phyloP scores from a whole-genome alignment of 257 asterid species.

The Petunia axillaris region DNA sequence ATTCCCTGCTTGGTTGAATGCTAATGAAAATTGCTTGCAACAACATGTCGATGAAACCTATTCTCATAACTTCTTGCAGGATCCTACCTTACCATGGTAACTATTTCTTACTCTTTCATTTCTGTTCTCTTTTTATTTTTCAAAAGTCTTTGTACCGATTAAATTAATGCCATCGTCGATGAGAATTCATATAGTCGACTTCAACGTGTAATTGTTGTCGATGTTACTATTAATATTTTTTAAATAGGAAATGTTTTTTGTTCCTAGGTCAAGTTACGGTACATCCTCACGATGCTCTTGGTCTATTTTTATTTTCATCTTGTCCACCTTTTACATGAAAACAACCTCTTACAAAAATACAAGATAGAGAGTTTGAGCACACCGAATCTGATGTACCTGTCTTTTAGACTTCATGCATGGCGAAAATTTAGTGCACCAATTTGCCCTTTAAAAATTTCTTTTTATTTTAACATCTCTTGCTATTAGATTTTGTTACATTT shows the following conservation, averaged over 20 bases:
- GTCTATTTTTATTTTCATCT: background rate
- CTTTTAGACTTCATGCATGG: background rate
- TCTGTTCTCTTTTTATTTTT: background rate
- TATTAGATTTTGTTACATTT: background rate
- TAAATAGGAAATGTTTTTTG: conserved; percentile 21
- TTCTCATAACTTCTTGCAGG: conserved; percentile 63
- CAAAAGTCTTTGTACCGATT: background rate
- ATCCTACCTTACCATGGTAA: conserved; percentile 95
- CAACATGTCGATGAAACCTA: conserved; percentile 48
- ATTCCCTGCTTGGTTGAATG: conserved; percentile 83
- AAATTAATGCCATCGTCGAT: background rate
- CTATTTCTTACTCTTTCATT: conserved; percentile 23
- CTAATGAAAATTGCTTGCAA: conserved; percentile 64
- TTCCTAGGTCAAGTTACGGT: conserved; percentile 20
- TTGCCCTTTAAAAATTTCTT: no score
- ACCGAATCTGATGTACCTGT: background rate
- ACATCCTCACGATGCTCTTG: background rate
- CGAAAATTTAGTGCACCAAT: background rate
- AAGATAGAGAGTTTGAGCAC: background rate
- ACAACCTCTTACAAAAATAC: background rate
- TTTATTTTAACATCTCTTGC: background rate
- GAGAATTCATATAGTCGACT: no score
- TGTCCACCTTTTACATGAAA: background rate
- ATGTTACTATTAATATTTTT: no score
- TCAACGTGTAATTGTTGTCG: no score